Percentiles rank a stretch among this genome's conserved stretches.
phyloP scores from a whole-genome alignment of 169 alveolate genomes.

The Cyclospora cayetanensis region DNA sequence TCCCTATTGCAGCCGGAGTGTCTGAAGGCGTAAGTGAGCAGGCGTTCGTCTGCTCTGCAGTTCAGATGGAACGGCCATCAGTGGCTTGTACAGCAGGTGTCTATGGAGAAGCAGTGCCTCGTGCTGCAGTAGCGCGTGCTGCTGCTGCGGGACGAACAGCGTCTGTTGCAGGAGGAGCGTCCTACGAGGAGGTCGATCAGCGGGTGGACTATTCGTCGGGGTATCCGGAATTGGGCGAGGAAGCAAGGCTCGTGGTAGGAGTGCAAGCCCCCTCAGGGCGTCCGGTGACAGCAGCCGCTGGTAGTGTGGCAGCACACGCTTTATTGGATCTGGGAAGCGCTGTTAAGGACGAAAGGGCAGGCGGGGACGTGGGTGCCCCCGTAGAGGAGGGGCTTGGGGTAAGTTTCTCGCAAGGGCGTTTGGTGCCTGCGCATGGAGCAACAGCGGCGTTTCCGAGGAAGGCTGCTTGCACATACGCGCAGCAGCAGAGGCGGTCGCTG shows the following conservation, averaged over 20 bases:
- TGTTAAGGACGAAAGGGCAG: too few relatives aligned
- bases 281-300: not conserved
- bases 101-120: slow-evolving; percentile 4
- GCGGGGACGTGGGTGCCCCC: too few relatives aligned
- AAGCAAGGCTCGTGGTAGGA: not conserved
- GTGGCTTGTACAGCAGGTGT: not conserved
- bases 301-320: not conserved
- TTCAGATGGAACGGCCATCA: not conserved
- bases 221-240: too few relatives aligned
- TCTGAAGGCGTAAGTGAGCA: not conserved
- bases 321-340: not conserved
- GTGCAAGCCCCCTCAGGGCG: not conserved
- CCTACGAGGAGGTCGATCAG: not conserved
- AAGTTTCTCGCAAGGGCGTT: not conserved
- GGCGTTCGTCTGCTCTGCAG: not conserved
- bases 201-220: not conserved
- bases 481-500: not conserved
- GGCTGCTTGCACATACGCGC: not conserved
- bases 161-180: too few relatives aligned
- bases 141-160: slow-evolving; percentile 48
- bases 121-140: slow-evolving; percentile 19
- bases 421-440: not conserved
- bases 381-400: too few relatives aligned
- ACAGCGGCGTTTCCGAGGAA: slow-evolving; percentile 6
- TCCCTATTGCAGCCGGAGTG: not conserved